Evolutionary conservation across 495 filamentous ascomycete species (phyloP).

Genomic region (Penicillium egyptiacum): DNA sequence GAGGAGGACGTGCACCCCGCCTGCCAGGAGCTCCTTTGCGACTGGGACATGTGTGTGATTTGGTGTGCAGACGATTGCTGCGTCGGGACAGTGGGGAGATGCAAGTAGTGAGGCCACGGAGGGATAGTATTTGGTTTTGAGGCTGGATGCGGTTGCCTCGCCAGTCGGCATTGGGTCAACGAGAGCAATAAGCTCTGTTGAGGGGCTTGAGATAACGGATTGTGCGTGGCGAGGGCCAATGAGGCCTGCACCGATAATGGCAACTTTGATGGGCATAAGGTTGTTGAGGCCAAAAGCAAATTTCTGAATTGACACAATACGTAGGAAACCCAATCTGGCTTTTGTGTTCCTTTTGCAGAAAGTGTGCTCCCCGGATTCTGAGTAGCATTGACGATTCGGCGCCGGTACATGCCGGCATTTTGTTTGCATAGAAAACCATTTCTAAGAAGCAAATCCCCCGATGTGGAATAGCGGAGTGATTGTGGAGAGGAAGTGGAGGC

Average conservation of each 20-base stretch:
- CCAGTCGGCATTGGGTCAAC: slow-evolving; percentile 49
- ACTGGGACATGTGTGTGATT: slow-evolving; percentile 58
- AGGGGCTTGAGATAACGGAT: slow-evolving; percentile 47
- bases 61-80: slow-evolving; percentile 60
- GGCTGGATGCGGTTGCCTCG: slow-evolving; percentile 22
- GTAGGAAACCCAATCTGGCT: neutral
- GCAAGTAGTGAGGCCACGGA: slow-evolving; percentile 45
- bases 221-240: slow-evolving; percentile 59
- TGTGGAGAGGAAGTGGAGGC: slow-evolving; percentile 6
- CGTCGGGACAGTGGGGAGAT: slow-evolving; percentile 43
- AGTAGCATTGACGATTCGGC: neutral
- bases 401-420: neutral
- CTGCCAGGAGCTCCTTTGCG: slow-evolving; percentile 48
- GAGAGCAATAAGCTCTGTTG: slow-evolving; percentile 49
- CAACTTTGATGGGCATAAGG: slow-evolving; percentile 40
- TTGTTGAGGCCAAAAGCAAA: neutral
- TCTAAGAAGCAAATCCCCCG: neutral
- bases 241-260: slow-evolving; percentile 56
- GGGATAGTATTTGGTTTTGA: slow-evolving; percentile 35
- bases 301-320: neutral
- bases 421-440: neutral
- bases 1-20: slow-evolving; percentile 54
- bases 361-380: neutral
- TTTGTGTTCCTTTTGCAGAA: neutral
- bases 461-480: neutral